Percentiles rank a stretch among this genome's conserved stretches.
Conservation (phyloP, 2,329 filamentous ascomycete species). For the Exophiala lecanii-corni region DNA sequence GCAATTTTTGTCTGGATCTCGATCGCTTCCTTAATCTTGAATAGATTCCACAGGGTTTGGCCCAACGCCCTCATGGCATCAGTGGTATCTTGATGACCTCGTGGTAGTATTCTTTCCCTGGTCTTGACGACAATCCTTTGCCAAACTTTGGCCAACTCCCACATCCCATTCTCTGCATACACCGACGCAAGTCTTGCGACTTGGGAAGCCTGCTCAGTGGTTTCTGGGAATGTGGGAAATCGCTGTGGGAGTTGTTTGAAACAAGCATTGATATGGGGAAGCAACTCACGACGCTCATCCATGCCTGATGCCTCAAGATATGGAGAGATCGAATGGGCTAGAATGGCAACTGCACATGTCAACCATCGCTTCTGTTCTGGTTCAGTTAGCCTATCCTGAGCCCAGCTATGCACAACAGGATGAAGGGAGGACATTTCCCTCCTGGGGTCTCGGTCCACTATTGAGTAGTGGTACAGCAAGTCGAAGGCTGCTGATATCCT, state of each 20-base stretch:
- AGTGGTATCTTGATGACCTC: slow-evolving; percentile 17
- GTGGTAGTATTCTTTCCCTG: slow-evolving; percentile 5
- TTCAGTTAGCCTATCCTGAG: slow-evolving; percentile 5
- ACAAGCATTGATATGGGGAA: slow-evolving; percentile 16
- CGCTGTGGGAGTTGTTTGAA: not conserved
- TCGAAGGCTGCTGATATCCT: slow-evolving; percentile 3
- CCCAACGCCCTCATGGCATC: slow-evolving; percentile 10
- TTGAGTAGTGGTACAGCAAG: slow-evolving; percentile 12
- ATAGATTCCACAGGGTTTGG: slow-evolving; percentile 23
- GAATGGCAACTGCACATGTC: slow-evolving; percentile 5
- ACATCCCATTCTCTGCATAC: slow-evolving; percentile 24
- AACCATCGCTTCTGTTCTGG: slow-evolving; percentile 8
- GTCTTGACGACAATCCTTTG: slow-evolving; percentile 18
- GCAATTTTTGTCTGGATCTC: slow-evolving; percentile 12
- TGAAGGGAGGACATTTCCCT: slow-evolving; percentile 11
- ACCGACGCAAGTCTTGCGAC: slow-evolving; percentile 26
- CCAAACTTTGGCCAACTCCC: slow-evolving; percentile 13
- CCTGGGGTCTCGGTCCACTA: slow-evolving; percentile 12
- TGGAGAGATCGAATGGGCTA: slow-evolving; percentile 7
- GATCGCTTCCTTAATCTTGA: slow-evolving; percentile 15
- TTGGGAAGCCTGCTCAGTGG: slow-evolving; percentile 8
- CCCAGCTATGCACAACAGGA: slow-evolving; percentile 16
- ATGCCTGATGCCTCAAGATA: slow-evolving; percentile 6
- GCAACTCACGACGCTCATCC: slow-evolving; percentile 1
- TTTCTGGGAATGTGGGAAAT: slow-evolving; percentile 4